Evolutionary conservation across 139 green algal genomes (phyloP).

Genomic region (Chlorella sp.): DNA sequence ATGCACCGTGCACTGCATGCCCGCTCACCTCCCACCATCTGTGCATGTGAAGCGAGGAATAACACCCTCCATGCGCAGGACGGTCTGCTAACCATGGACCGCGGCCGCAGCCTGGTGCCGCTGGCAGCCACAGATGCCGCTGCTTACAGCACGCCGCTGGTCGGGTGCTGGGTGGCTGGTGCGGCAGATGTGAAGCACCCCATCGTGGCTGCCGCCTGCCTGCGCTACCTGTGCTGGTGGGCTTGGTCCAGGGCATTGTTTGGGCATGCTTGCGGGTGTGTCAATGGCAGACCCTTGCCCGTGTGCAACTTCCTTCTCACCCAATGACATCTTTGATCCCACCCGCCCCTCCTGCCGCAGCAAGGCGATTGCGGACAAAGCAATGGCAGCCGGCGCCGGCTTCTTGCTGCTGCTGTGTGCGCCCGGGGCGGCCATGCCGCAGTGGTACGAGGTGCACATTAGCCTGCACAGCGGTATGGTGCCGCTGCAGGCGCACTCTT

Average conservation of each 20-base stretch:
- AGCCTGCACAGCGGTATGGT: background rate
- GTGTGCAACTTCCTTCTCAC: background rate
- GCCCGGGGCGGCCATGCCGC: background rate
- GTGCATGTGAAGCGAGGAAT: no score
- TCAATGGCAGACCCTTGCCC: background rate
- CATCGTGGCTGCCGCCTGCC: slow-evolving; percentile 31
- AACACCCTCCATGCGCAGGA: no score
- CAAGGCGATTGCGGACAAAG: slow-evolving; percentile 31
- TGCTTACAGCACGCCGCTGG: slow-evolving; percentile 23
- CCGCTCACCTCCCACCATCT: no score
- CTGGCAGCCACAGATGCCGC: slow-evolving; percentile 19
- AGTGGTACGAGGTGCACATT: slow-evolving; percentile 17
- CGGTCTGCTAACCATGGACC: slow-evolving; percentile 44
- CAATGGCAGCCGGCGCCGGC: background rate
- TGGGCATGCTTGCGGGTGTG: no score
- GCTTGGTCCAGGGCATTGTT: background rate
- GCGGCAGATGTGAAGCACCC: slow-evolving; percentile 16
- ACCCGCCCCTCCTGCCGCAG: background rate
- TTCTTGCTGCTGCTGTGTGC: slow-evolving; percentile 42
- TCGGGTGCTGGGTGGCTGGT: slow-evolving; percentile 39
- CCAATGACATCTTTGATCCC: background rate
- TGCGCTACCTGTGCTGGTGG: slow-evolving; percentile 30
- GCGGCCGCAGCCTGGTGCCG: slow-evolving; percentile 32
- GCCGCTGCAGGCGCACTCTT: background rate
- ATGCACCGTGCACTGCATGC: no score